Conservation (phyloP, 192 early-diverging fungal species). For the Coemansia sp. region DNA sequence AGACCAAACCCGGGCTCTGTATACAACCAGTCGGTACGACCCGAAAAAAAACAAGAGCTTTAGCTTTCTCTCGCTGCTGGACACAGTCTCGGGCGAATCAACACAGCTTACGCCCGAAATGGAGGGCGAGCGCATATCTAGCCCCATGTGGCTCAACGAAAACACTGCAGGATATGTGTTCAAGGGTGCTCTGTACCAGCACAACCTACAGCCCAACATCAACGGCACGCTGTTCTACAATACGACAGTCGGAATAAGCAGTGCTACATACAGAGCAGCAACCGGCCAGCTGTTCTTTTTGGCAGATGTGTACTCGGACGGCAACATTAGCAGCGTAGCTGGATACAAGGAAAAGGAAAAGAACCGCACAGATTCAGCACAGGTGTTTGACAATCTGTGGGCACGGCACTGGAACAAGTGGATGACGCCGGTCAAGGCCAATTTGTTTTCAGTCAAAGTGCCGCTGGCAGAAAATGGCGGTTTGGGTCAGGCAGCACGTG, state of each 20-base stretch:
- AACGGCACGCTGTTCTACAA: constrained; percentile 18
- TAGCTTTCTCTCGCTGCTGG: constrained; percentile 16
- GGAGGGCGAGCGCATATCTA: constrained; percentile 14
- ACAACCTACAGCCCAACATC: constrained; percentile 26
- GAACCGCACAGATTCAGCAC: constrained; percentile 55
- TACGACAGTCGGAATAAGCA: constrained; percentile 25
- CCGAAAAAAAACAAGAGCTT: constrained; percentile 22
- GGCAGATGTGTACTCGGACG: constrained; percentile 28
- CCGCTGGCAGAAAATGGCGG: constrained; percentile 23
- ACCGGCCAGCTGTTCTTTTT: constrained; percentile 15
- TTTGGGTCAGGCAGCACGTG: constrained; percentile 23
- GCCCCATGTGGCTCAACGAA: constrained; percentile 29
- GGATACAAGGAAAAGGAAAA: constrained; percentile 39
- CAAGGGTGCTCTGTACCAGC: constrained; percentile 27
- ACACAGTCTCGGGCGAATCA: constrained; percentile 19
- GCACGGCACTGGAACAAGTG: constrained; percentile 78
- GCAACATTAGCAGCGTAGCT: constrained; percentile 51
- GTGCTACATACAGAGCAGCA: constrained; percentile 12
- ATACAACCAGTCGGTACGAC: constrained; percentile 23
- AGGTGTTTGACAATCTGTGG: constrained; percentile 67
- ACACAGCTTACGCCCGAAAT: constrained; percentile 28
- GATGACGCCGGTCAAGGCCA: constrained; percentile 58
- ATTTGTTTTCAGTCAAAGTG: constrained; percentile 55
- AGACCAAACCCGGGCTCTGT: constrained; percentile 26
- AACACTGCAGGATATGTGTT: constrained; percentile 17